Evolutionary conservation across 2,329 filamentous ascomycete species (phyloP), one percentile per base, ranked within the genome.

Genomic region (Dactylellina drechsleri): DNA sequence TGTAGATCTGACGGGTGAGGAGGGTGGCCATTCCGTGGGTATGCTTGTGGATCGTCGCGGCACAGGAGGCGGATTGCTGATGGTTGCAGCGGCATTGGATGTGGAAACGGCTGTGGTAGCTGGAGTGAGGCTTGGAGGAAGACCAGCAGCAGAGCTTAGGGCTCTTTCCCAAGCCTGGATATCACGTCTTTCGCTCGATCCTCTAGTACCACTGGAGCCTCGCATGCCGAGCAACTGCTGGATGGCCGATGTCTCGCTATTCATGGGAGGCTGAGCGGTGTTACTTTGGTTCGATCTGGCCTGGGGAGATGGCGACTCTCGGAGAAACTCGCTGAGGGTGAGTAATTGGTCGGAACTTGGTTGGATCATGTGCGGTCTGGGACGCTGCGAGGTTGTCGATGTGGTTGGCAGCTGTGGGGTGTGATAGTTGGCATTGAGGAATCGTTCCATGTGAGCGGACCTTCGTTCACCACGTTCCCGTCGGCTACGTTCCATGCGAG

Each of bases 241-340:
- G 7, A 75, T 10, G 20, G 71, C 31, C 7, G 71, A 67, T 31
- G 26, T 59, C 59, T 75, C 71, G 26, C 26, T 28, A 16, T 16
- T 58, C 7, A 43, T 18, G 7, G 71, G 40, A 5, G 57, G 54
- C 43, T 64, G 71, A 26, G n/a, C n/a, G n/a, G 49, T 57, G 28
- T 23, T 16, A 26, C 53, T 60, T 28, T 28, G 26, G 47, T 50
- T 74, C 23, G 36, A 50, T 47, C 71, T 58, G 23, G 62, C n/a
- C 16, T 75, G 71, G 15, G 70, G 53, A 12, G 71, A 64, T 4
- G 71, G 57, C 8, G 54, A 52, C 57, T 79, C 78, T 36, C 78
- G 66, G n/a, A 79, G 50, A 50, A 79, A 79, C 28, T 79, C 78
- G 47, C 77, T 77, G 10, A 79, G 67, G 1, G 78, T 79, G 60